phyloP scores from a whole-genome alignment of 1,284 basidiomycete species.

The Xerocomus amazonicus region DNA sequence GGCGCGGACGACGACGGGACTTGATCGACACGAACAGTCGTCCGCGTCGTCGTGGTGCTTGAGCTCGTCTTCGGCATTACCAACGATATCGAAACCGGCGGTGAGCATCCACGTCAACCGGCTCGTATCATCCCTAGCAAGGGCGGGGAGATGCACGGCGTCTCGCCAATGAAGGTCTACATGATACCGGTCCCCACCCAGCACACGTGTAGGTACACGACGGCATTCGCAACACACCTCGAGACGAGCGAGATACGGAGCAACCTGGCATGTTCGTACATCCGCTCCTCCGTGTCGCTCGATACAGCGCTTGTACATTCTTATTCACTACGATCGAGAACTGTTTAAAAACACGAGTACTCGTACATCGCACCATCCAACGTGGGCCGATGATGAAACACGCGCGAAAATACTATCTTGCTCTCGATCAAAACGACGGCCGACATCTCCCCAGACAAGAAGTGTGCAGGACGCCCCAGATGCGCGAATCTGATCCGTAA shows the following conservation, averaged over 20 bases:
- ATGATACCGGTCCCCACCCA: not conserved
- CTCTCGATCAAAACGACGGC: not conserved
- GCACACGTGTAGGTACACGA: not conserved
- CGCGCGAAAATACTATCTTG: conserved; percentile 83
- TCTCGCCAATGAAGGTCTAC: conserved; percentile 68
- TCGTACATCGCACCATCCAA: conserved; percentile 48
- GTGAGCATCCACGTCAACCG: conserved; percentile 62
- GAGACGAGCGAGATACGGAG: conserved; percentile 89
- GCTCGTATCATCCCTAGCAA: conserved; percentile 62
- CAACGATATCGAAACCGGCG: no score
- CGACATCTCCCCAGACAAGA: not conserved
- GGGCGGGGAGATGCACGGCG: conserved; percentile 82
- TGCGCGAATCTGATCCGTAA: conserved; percentile 46
- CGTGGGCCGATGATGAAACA: conserved; percentile 81
- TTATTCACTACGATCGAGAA: conserved; percentile 24
- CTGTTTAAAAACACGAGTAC: no score
- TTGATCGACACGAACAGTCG: not conserved
- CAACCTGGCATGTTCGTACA: conserved; percentile 95
- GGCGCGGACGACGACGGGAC: not conserved
- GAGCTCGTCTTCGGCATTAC: no score
- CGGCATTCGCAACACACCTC: conserved; percentile 49
- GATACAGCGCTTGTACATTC: conserved; percentile 97
- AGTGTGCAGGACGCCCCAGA: conserved; percentile 80
- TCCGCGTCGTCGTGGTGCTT: not conserved
- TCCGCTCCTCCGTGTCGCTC: conserved; percentile 91